A percentile compares a stretch with the other conserved stretches of the same genome.
Conservation (phyloP, 2,329 filamentous ascomycete genomes). For the Dothideomycetidae sp. region DNA sequence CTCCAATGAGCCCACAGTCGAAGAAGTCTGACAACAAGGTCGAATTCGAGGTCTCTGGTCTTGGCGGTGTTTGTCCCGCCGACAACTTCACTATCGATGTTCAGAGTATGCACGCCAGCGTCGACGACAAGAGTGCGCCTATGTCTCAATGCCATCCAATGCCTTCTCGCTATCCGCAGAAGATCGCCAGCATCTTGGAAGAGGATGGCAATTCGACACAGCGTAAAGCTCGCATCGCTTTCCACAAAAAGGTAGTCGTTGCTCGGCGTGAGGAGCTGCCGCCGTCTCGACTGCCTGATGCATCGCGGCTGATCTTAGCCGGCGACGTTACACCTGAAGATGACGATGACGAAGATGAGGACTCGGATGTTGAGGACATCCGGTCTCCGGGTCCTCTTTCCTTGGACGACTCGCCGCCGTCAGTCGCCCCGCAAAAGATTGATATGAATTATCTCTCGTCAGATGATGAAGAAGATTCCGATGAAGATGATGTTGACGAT, state of each 20-base stretch:
- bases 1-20: constrained; percentile 17
- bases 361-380: constrained; percentile 23
- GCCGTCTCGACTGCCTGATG: constrained; percentile 30
- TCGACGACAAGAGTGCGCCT: constrained; percentile 12
- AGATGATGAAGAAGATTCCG: constrained; percentile 17
- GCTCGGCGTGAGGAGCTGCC: constrained; percentile 50
- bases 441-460: constrained; percentile 16
- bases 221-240: constrained; percentile 20
- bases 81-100: constrained; percentile 42
- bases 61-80: constrained; percentile 46
- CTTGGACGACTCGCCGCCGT: constrained; percentile 15
- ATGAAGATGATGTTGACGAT: constrained; percentile 20
- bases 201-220: constrained; percentile 8
- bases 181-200: constrained; percentile 24
- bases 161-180: constrained; percentile 15
- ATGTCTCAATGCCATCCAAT: constrained; percentile 1
- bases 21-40: constrained; percentile 19
- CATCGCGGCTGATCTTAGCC: constrained; percentile 28
- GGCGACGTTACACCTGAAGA: constrained; percentile 25
- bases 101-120: constrained; percentile 17
- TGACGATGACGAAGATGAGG: constrained; percentile 11
- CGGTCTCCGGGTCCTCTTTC: constrained; percentile 15
- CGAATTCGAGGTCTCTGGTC: constrained; percentile 37
- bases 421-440: constrained; percentile 21
- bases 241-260: constrained; percentile 55